Percentiles rank a stretch among this genome's conserved stretches.
phyloP scores from a whole-genome alignment of 805 yeast genomes.

The Teunomyces lycoperdinae region DNA sequence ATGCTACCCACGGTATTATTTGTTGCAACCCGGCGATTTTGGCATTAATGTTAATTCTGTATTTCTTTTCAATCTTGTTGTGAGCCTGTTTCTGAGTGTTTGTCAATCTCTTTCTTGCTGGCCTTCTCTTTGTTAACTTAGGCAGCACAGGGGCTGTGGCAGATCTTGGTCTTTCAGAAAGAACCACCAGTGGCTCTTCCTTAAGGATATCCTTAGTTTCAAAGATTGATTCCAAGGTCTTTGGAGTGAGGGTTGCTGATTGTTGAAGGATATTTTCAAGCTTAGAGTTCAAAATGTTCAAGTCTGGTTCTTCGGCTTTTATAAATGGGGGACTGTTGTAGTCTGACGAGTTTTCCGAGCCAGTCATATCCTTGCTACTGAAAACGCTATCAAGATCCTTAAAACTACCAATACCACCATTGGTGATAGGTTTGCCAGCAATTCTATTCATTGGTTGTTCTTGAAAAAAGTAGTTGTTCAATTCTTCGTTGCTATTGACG shows the following conservation, averaged over 20 bases:
- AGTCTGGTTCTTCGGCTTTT: constrained; percentile 4
- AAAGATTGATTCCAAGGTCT: constrained; percentile 25
- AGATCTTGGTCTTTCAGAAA: not conserved
- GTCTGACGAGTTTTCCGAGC: constrained; percentile 11
- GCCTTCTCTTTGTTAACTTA: constrained; percentile 3
- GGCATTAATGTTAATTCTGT: constrained; percentile 68
- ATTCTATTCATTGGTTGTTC: not conserved
- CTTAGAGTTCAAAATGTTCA: constrained; percentile 14
- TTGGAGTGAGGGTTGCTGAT: constrained; percentile 18
- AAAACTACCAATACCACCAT: not conserved
- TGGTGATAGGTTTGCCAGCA: not conserved
- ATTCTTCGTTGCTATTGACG: constrained; percentile 6
- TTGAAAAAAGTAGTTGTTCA: constrained; percentile 2
- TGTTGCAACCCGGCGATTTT: constrained; percentile 66
- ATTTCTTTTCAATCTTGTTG: constrained; percentile 68
- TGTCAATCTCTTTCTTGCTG: constrained; percentile 52
- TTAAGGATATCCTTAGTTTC: constrained; percentile 26
- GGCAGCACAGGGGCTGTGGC: not conserved
- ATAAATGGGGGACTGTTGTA: constrained; percentile 2
- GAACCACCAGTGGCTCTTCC: not conserved
- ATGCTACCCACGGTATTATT: constrained; percentile 65
- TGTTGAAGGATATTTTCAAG: constrained; percentile 14
- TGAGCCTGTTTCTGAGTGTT: constrained; percentile 67
- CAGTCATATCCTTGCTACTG: constrained; percentile 8
- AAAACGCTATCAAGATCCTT: constrained; percentile 10